Base-by-base conservation (phyloP, 352 stramenopile species). In the Pythium sp. region DNA sequence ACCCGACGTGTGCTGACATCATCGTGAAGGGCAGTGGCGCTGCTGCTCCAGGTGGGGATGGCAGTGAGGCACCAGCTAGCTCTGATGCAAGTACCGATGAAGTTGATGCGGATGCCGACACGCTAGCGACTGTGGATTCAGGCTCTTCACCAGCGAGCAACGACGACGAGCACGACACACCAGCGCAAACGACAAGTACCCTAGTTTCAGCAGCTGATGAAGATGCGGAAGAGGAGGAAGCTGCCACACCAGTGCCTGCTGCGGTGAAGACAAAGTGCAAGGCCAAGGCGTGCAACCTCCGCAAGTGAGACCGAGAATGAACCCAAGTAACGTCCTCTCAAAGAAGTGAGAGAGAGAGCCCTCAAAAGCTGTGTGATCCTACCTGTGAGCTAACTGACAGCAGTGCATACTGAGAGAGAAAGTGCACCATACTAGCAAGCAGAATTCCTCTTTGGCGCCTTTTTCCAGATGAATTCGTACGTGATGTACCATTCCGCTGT, bases 1-100 rank as follows among this genome's bases (percentile, higher is more conserved):
- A 90, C 55, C 78, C 78, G 55, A 90, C 74, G 14, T 90, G 81
- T 24, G 74, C 56, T 18, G 63, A 69, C 28, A 64, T 62, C 28
- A 38, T 30, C 12, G 30, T 64, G 24, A 43, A 22, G 18, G 54
- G 54, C 54, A 60, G 28, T 9, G 28, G 54, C 5, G 30, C 55
- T 36, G 54, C 5, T 12, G 5, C 54, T 43, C 8, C 6, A 15
- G 5, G 7, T 22, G 18, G 54, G 24, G 24, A 26, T 30, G 32
- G 4, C 18, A 41, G 5, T 7, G 15, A n/a, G 1, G 30, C 24
- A 4, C 14, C 24, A 28, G 24, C 24, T 8, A 36, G 51, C 32
- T 26, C 3, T 30, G n/a, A 55, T 12, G 20, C 22, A 4, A 22
- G 22, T 36, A 8, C 12, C 9, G 51, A 22, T 11, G 51, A 20